A percentile compares a stretch with the other conserved stretches of the same genome.
These are phyloP conservation scores for Citrullus colocynthis DNA, from an alignment of 306 rosid species.

Conservation along the genomic window DNA sequence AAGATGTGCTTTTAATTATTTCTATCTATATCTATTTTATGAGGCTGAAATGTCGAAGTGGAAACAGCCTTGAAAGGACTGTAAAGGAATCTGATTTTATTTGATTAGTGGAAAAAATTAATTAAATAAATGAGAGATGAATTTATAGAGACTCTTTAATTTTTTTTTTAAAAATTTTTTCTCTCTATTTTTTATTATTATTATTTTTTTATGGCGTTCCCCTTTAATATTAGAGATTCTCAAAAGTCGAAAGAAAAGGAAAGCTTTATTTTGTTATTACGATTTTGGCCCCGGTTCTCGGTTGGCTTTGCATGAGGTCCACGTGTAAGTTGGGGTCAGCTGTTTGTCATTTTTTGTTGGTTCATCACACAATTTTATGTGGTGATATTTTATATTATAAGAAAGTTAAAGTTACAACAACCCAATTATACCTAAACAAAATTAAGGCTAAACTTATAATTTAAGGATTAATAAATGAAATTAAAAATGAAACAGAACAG, in stretches of 20 bases:
- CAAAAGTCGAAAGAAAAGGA: too few species aligned
- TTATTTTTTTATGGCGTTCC: too few species aligned
- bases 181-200: too few species aligned
- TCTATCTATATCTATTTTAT: too few species aligned
- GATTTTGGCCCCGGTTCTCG: not conserved
- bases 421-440: too few species aligned
- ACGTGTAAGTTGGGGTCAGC: not conserved
- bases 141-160: not conserved
- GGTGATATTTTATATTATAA: not conserved
- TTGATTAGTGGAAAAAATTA: not conserved
- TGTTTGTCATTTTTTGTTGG: not conserved
- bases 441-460: too few species aligned
- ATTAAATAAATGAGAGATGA: not conserved
- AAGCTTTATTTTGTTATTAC: not conserved
- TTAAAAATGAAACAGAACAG: slow-evolving; percentile 16
- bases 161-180: too few species aligned
- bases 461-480: too few species aligned
- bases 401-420: too few species aligned
- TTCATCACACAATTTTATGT: not conserved
- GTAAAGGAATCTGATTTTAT: not conserved
- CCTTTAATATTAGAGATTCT: too few species aligned
- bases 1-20: not conserved
- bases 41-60: not conserved
- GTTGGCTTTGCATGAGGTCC: not conserved
- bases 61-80: not conserved